Base-by-base conservation (phyloP, 1,284 basidiomycete genomes). In the Apiotrichum veenhuisii region DNA sequence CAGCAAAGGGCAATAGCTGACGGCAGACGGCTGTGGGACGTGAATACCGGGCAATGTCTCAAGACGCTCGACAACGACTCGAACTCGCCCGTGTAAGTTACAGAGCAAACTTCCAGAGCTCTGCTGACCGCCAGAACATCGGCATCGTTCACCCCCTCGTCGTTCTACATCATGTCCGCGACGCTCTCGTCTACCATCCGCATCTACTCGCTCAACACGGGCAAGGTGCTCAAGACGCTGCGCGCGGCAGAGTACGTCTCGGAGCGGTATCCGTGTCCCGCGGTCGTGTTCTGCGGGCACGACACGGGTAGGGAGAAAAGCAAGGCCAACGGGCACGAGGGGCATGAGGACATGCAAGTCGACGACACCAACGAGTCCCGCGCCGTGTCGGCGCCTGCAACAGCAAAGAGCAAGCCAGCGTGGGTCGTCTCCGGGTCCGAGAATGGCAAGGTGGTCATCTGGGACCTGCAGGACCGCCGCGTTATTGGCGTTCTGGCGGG, bases 11-110 rank as follows among this genome's bases (percentile, higher is more conserved):
- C 1, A 3, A 18, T 25, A 5, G 50, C 51, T 56, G 55, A 61
- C 52, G 11, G 7, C 67, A 95, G 93, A 72, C 92, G 94, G 51
- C 84, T 96, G 62, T 99, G 96, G 96, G 94, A 98, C 70, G 87
- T 91, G 0, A 87, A 91, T 54, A 94, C 92, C 0, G 96, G 94
- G 1, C 93, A 98, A 74, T 99, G 96, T 77, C 80, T 99, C 42
- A 98, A 95, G 75, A 98, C 96, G 5, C 77, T 99, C 26, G 92
- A 94, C 14, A 94, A 98, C 66, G 92, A 94, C 67, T 91, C 94
- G 62, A 95, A 95, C 78, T 89, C 91, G 3, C 91, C 95, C 54
- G 89, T 94, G 86, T 91, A 61, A 47, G 82, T 78, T 8, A 65
- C 23, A 10, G 15, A 48, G 9, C 15, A n/a, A n/a, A 4, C 17